Conservation (phyloP, 495 filamentous ascomycete genomes). For the Hypoxylon fragiforme region DNA sequence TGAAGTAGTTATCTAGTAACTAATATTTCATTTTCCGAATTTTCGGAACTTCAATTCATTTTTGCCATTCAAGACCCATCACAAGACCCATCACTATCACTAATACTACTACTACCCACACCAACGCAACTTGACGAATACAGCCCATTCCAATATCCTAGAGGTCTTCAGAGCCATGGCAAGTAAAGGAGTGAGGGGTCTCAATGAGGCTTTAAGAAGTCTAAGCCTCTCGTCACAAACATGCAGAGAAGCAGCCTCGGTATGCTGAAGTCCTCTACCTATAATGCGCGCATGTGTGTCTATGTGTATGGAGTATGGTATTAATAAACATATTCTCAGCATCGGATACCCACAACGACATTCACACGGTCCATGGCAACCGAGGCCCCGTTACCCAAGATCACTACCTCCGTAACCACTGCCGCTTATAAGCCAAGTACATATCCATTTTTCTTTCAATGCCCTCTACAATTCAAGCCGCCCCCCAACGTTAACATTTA, state of each 20-base stretch:
- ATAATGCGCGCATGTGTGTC: not conserved
- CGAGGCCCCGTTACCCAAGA: conserved; percentile 55
- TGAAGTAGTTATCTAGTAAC: conserved; percentile 20
- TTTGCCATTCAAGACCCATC: conserved; percentile 1
- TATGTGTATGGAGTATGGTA: not conserved
- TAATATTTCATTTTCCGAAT: too few species aligned
- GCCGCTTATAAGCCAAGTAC: conserved; percentile 36
- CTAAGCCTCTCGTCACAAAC: conserved; percentile 47
- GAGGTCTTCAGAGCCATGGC: conserved; percentile 41
- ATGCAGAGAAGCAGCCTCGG: conserved; percentile 41
- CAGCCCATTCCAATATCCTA: too few species aligned
- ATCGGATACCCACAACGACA: conserved; percentile 29
- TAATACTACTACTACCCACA: not conserved
- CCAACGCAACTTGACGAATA: too few species aligned
- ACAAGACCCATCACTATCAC: too few species aligned
- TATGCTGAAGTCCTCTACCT: conserved; percentile 10
- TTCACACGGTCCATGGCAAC: conserved; percentile 76
- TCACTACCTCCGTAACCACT: conserved; percentile 44
- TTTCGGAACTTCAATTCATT: conserved; percentile 29
- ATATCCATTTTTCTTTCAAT: conserved; percentile 9
- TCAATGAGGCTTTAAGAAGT: conserved; percentile 50
- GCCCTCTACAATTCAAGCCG: conserved; percentile 29
- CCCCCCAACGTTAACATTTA: conserved; percentile 30
- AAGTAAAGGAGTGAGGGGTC: conserved; percentile 47
- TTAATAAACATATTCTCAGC: conserved; percentile 24